These are phyloP conservation scores for Fomes fomentarius DNA, from an alignment of 1,284 basidiomycete species.

Conservation along the genomic window DNA sequence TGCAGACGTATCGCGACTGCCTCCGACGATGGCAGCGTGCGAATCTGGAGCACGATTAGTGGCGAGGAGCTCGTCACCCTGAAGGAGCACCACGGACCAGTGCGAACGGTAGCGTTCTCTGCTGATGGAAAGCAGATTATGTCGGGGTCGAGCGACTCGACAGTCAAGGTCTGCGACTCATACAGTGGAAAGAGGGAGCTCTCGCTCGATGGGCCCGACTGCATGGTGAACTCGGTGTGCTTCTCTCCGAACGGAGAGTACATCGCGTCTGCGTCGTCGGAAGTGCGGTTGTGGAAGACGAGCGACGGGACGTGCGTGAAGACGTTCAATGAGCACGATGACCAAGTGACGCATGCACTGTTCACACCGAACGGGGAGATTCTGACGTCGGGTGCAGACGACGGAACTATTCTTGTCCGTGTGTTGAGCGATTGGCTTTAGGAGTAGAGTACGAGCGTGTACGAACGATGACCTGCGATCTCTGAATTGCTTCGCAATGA, in stretches of 20 bases:
- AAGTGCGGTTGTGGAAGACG: slow-evolving; percentile 18
- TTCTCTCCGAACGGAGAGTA: slow-evolving; percentile 28
- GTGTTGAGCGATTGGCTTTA: background rate
- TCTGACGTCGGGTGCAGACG: slow-evolving; percentile 39
- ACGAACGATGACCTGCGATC: no score
- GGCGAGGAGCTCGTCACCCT: slow-evolving; percentile 22
- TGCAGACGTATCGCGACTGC: slow-evolving; percentile 26
- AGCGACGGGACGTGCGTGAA: slow-evolving; percentile 3
- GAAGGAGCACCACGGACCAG: slow-evolving; percentile 27
- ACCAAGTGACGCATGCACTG: slow-evolving; percentile 32
- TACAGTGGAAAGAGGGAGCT: slow-evolving; percentile 7
- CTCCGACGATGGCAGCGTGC: slow-evolving; percentile 23
- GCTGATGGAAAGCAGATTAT: slow-evolving; percentile 31
- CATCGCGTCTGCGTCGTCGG: slow-evolving; percentile 12
- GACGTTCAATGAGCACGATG: slow-evolving; percentile 19
- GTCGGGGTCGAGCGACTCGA: slow-evolving; percentile 17
- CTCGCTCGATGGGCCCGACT: slow-evolving; percentile 10
- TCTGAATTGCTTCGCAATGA: no score
- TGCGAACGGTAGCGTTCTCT: slow-evolving; percentile 40
- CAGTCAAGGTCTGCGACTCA: slow-evolving; percentile 20
- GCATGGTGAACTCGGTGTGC: slow-evolving; percentile 14
- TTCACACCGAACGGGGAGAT: slow-evolving; percentile 35
- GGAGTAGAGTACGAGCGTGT: no score
- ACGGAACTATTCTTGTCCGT: slow-evolving; percentile 32
- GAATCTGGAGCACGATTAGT: slow-evolving; percentile 21